A percentile compares a stretch with the other conserved stretches of the same genome.
These are phyloP conservation scores for Suillus luteus DNA, from an alignment of 768 basidiomycete genomes.

Conservation along the genomic window DNA sequence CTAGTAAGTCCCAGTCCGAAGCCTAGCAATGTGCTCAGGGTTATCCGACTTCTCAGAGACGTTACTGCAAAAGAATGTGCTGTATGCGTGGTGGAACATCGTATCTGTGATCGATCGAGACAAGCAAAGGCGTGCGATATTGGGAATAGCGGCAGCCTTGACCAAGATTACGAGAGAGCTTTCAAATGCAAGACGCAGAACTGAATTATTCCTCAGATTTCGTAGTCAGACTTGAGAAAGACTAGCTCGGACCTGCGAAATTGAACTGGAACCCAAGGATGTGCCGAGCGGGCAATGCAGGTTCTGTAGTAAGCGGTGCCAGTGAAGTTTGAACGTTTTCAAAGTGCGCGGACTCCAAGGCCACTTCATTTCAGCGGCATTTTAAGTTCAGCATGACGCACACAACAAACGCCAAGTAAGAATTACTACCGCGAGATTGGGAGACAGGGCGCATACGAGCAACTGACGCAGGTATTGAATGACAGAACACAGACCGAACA, in stretches of 20 bases:
- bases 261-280: constrained; percentile 62
- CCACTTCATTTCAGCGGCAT: no score
- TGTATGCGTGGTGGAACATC: constrained; percentile 74
- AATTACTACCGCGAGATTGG: no score
- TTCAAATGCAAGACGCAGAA: background rate
- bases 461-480: no score
- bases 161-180: constrained; percentile 59
- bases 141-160: constrained; percentile 57
- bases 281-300: constrained; percentile 50
- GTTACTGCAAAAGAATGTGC: constrained; percentile 79
- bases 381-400: no score
- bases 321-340: no score
- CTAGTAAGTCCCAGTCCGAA: constrained; percentile 5
- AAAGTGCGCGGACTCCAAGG: no score
- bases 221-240: constrained; percentile 74
- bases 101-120: constrained; percentile 55
- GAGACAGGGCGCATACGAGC: no score
- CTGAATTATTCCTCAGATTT: constrained; percentile 53
- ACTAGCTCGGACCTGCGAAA: constrained; percentile 82
- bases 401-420: no score
- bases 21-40: constrained; percentile 37
- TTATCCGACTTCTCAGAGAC: constrained; percentile 74
- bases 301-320: no score
- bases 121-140: constrained; percentile 45
- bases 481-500: no score